Evolutionary conservation across 345 rosid species (phyloP), one percentile per base, ranked within the genome.

Genomic region (Camelina neglecta): DNA sequence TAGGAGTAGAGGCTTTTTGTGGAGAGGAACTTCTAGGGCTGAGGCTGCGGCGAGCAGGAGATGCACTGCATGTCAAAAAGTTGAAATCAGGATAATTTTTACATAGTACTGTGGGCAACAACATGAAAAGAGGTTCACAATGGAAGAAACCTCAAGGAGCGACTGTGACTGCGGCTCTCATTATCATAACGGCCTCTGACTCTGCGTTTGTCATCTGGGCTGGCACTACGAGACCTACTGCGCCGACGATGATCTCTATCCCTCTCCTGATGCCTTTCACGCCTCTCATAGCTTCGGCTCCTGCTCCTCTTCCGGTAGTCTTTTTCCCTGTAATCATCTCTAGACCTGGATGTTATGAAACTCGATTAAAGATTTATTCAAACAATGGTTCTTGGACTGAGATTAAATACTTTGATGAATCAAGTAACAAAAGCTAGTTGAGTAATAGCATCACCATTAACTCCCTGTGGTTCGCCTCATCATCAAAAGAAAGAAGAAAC

Each of bases 161-260:
- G 84, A 79, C 89, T 85, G 42, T n/a, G 60, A 69, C 89, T 81
- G 7, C 72, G 83, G 20, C 78, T 76, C 20, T 77, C 84, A 68
- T 86, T 86, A 62, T 89, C 82, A 83, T 84, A 76, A 16, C 81
- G 88, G 26, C 82, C 80, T 83, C 85, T 82, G 67, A 86, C 85
- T 45, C 85, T 76, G 36, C 85, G 83, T 83, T 61, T 86, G 48
- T 71, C 71, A 63, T 80, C 86, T 53, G 86, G 91, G 58, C 93
- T 88, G 0, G 65, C 82, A 75, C 89, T 89, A 56, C 83, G 84
- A 70, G 89, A 86, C 85, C 86, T 84, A 57, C 91, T 85, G 45
- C 82, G 83, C 2, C 80, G 84, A 35, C 56, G 85, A 72, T 83
- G 77, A 69, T 85, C 86, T 71, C 82, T 84, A 58, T 81, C 86